Percentiles rank a stretch among this genome's conserved stretches.
phyloP scores from a whole-genome alignment of 495 filamentous ascomycete genomes.

The Penicillium riverlandense region DNA sequence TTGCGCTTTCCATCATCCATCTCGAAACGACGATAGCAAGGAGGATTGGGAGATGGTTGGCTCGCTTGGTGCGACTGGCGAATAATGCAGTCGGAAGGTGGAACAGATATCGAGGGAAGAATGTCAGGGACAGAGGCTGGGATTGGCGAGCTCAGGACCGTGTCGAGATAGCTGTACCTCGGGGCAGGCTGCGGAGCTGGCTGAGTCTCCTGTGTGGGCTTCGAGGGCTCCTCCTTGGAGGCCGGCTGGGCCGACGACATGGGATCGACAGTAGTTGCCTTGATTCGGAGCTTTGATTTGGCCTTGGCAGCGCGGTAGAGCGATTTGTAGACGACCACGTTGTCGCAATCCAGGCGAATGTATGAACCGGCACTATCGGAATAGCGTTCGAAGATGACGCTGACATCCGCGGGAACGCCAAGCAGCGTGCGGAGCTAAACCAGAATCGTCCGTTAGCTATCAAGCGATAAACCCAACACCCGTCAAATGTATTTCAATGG shows the following conservation, averaged over 20 bases:
- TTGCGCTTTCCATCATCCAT: constrained; percentile 19
- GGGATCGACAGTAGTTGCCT: constrained; percentile 46
- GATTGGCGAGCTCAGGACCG: constrained; percentile 32
- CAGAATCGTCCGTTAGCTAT: constrained; percentile 12
- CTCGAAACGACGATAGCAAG: constrained; percentile 25
- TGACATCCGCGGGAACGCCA: constrained; percentile 56
- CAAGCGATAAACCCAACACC: not conserved
- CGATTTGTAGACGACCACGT: constrained; percentile 86
- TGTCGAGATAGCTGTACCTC: constrained; percentile 36
- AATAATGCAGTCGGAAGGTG: not conserved
- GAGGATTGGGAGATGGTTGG: constrained; percentile 4
- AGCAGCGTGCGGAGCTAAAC: constrained; percentile 70
- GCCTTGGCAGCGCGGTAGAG: constrained; percentile 95
- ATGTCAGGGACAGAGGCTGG: constrained; percentile 10
- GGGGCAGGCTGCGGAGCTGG: constrained; percentile 10
- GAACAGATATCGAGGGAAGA: constrained; percentile 3
- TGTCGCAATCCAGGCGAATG: constrained; percentile 69
- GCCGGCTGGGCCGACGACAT: too few species aligned
- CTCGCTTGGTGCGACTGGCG: not conserved
- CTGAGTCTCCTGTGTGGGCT: not conserved
- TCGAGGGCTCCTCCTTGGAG: constrained; percentile 1
- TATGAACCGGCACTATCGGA: constrained; percentile 86
- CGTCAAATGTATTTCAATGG: too few species aligned
- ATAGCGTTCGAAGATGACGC: constrained; percentile 83
- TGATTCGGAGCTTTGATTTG: constrained; percentile 93